Conservation (phyloP, 129 eudicot genomes). For the Helianthus annuus region DNA sequence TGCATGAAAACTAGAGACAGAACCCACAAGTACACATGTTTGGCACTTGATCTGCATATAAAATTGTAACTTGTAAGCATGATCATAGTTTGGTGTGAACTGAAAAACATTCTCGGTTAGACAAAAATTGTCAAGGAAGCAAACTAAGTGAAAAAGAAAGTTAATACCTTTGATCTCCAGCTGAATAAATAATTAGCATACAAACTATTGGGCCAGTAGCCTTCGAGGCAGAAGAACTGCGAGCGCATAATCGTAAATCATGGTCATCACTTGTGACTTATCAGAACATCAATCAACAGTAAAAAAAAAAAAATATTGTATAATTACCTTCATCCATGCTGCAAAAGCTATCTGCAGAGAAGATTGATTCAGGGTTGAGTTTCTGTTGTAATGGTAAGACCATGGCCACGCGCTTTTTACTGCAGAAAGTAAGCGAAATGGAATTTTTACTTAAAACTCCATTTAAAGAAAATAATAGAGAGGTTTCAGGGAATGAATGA, state of each 20-base stretch:
- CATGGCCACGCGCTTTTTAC: conserved; percentile 53
- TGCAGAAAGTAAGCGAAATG: conserved; percentile 40
- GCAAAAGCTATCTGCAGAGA: conserved; percentile 68
- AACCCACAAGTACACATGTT: neutral
- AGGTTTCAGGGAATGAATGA: neutral
- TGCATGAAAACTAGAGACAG: conserved; percentile 6
- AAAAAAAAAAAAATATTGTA: neutral
- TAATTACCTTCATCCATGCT: conserved; percentile 71
- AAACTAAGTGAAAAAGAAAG: too few species aligned
- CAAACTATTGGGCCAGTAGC: too few species aligned
- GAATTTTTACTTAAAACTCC: neutral
- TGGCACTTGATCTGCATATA: conserved; percentile 14
- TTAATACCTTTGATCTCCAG: too few species aligned
- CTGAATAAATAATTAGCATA: too few species aligned
- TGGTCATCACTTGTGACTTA: neutral
- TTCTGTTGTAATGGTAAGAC: conserved; percentile 51
- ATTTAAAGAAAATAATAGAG: neutral
- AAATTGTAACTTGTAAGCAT: too few species aligned
- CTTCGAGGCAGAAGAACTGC: conserved; percentile 70
- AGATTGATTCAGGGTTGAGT: conserved; percentile 56
- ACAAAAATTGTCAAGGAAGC: too few species aligned
- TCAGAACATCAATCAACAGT: neutral
- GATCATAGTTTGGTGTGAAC: too few species aligned
- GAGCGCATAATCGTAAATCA: conserved; percentile 22
- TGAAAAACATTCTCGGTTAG: too few species aligned